Conservation (phyloP, 1,139 yeast genomes). For the Hyphopichia fennica region DNA sequence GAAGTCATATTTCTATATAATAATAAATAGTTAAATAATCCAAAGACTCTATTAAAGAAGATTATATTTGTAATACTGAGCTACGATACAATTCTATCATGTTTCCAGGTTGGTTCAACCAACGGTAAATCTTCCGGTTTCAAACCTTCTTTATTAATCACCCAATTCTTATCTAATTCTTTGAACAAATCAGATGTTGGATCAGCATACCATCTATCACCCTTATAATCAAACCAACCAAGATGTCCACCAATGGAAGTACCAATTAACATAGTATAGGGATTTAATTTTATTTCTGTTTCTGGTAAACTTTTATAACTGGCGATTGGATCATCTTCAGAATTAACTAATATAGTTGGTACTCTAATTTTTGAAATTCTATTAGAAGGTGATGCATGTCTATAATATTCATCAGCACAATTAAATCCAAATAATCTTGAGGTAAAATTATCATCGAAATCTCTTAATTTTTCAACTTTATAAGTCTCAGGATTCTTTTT, state of each 20-base stretch:
- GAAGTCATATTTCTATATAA: background rate
- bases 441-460: constrained; percentile 56
- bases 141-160: constrained; percentile 14
- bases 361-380: constrained; percentile 51
- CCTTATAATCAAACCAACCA: constrained; percentile 54
- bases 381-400: constrained; percentile 53
- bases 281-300: constrained; percentile 61
- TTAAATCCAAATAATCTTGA: constrained; percentile 55
- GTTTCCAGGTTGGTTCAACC: constrained; percentile 26
- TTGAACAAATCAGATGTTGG: constrained; percentile 38
- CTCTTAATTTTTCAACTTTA: constrained; percentile 29
- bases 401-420: constrained; percentile 53
- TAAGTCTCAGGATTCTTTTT: constrained; percentile 33
- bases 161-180: constrained; percentile 30
- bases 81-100: constrained; percentile 25
- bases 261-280: constrained; percentile 62
- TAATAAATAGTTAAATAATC: no score
- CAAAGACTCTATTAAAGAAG: no score
- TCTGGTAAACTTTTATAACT: constrained; percentile 58
- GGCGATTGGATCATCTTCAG: constrained; percentile 60
- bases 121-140: constrained; percentile 24
- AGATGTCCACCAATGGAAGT: constrained; percentile 87
- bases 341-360: constrained; percentile 50
- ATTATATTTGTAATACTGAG: no score
- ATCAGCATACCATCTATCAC: constrained; percentile 54